Percentiles rank a stretch among this genome's conserved stretches.
phyloP scores from a whole-genome alignment of 371 early-diverging fungal genomes.

The Mucor lusitanicus region DNA sequence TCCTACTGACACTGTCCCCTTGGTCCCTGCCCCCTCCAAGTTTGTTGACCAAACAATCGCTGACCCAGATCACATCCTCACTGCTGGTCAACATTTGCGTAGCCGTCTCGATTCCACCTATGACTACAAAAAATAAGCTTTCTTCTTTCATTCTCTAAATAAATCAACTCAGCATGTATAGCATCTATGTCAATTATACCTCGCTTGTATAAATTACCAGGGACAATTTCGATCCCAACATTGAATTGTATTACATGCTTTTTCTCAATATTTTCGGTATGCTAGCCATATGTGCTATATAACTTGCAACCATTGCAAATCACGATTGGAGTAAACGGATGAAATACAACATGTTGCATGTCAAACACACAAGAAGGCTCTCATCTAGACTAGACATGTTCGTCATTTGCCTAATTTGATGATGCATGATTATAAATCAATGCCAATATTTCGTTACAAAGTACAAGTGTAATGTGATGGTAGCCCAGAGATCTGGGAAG shows the following conservation, averaged over 20 bases:
- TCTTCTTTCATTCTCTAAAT: neutral
- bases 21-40: slow-evolving; percentile 49
- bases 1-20: slow-evolving; percentile 42
- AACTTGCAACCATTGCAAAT: too few relatives aligned
- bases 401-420: too few relatives aligned
- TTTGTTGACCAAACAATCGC: slow-evolving; percentile 18
- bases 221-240: neutral
- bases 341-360: too few relatives aligned
- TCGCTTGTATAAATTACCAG: neutral
- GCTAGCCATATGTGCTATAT: too few relatives aligned
- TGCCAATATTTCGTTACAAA: too few relatives aligned
- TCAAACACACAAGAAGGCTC: too few relatives aligned
- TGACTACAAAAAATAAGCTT: slow-evolving; percentile 3
- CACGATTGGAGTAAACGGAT: too few relatives aligned
- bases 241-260: neutral
- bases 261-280: too few relatives aligned
- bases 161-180: neutral
- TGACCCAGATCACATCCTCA: slow-evolving; percentile 14
- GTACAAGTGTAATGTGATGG: neutral
- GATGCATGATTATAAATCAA: too few relatives aligned
- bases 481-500: neutral
- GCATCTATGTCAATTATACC: neutral
- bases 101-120: slow-evolving; percentile 44
- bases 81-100: slow-evolving; percentile 45
- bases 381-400: too few relatives aligned